Conservation (phyloP, 1,284 basidiomycete species). For the Cutaneotrichosporon spelunceum region DNA sequence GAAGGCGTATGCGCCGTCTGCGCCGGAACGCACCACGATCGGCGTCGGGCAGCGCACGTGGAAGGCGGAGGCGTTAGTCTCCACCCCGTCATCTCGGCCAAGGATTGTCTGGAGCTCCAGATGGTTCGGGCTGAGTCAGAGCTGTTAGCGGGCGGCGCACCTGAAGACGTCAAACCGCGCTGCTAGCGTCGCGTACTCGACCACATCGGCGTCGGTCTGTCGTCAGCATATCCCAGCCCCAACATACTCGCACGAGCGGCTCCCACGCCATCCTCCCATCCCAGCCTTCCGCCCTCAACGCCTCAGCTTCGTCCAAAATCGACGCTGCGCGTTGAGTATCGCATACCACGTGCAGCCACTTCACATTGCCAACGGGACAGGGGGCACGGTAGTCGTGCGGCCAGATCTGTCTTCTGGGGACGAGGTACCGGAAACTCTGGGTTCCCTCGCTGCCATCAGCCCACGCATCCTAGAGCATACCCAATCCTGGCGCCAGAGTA, state of each 20-base stretch:
- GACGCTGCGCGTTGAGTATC: conserved; percentile 67
- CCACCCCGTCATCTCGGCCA: conserved; percentile 40
- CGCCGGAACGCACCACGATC: conserved; percentile 71
- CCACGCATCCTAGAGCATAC: conserved; percentile 52
- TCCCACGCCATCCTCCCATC: conserved; percentile 70
- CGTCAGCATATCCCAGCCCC: background rate
- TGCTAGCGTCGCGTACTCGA: conserved; percentile 22
- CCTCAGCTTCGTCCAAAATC: conserved; percentile 64
- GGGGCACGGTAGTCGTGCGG: conserved; percentile 61
- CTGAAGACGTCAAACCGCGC: conserved; percentile 37
- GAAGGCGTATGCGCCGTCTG: conserved; percentile 67
- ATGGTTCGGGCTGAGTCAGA: conserved; percentile 51
- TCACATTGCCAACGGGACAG: conserved; percentile 53
- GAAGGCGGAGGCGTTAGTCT: conserved; percentile 16
- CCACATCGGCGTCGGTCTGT: conserved; percentile 1
- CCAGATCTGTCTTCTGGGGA: conserved; percentile 66
- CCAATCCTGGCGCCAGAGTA: conserved; percentile 70
- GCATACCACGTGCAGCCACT: conserved; percentile 79
- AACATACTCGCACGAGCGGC: conserved; percentile 57
- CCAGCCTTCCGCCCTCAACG: conserved; percentile 57
- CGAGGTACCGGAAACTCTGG: conserved; percentile 75
- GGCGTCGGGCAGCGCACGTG: conserved; percentile 19
- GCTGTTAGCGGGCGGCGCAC: conserved; percentile 16
- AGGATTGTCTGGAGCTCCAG: conserved; percentile 53
- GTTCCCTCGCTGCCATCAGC: conserved; percentile 36